A percentile compares a stretch with the other conserved stretches of the same genome.
Conservation (phyloP, 2,329 filamentous ascomycete genomes). For the Xylariales sp. region DNA sequence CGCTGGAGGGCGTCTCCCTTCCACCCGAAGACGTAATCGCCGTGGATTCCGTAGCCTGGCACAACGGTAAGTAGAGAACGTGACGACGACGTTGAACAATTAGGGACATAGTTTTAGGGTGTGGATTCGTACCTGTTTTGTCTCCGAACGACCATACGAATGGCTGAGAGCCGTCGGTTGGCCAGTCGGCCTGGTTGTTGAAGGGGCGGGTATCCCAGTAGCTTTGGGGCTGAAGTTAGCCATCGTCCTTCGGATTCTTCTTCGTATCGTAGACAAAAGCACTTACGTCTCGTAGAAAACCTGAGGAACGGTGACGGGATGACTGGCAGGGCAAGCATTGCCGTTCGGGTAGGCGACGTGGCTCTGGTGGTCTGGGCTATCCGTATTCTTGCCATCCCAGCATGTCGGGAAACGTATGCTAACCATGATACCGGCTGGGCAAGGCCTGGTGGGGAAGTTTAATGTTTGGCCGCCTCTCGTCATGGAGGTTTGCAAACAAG, state of each 20-base stretch:
- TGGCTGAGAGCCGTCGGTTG: conserved; percentile 50
- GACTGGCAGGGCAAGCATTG: conserved; percentile 47
- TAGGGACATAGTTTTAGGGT: no score
- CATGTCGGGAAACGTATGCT: conserved; percentile 44
- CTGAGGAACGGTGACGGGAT: conserved; percentile 52
- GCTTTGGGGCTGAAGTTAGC: conserved; percentile 38
- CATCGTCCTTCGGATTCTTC: no score
- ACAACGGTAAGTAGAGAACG: no score
- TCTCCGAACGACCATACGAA: conserved; percentile 51
- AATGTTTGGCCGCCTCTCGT: conserved; percentile 46
- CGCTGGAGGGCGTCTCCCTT: conserved; percentile 55
- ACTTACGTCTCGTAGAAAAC: conserved; percentile 55
- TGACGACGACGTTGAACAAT: no score
- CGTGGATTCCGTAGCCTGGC: conserved; percentile 52
- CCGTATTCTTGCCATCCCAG: conserved; percentile 49
- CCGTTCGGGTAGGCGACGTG: conserved; percentile 49
- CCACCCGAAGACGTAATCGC: conserved; percentile 57
- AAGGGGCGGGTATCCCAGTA: conserved; percentile 54
- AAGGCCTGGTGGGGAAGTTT: conserved; percentile 44
- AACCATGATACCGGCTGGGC: conserved; percentile 46
- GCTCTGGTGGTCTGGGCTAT: conserved; percentile 49
- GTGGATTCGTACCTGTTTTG: background rate
- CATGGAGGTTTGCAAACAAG: conserved; percentile 46
- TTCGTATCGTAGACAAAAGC: background rate
- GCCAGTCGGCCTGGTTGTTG: conserved; percentile 52